These are phyloP conservation scores for Xylariaceae sp. DNA, from an alignment of 2,329 filamentous ascomycete species.

Conservation along the genomic window DNA sequence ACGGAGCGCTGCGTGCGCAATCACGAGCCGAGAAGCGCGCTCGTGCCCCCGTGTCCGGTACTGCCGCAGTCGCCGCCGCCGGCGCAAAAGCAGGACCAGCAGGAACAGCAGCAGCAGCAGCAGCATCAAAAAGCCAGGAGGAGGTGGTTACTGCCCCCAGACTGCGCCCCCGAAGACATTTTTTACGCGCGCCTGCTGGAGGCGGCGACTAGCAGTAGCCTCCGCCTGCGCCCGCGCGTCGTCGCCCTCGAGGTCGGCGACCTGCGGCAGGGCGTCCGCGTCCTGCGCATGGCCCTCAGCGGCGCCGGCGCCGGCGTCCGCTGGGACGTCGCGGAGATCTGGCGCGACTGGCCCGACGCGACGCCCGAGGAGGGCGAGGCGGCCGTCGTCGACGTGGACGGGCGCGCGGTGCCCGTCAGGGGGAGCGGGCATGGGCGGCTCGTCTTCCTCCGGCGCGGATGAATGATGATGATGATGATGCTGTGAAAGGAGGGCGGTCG, in stretches of 20 bases:
- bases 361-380: constrained; percentile 22
- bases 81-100: too few species aligned
- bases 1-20: constrained; percentile 69
- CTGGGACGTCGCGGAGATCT: constrained; percentile 51
- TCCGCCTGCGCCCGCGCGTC: constrained; percentile 43
- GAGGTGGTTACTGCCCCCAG: neutral
- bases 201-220: constrained; percentile 41
- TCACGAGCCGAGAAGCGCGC: constrained; percentile 72
- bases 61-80: constrained; percentile 6
- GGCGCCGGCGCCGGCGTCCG: constrained; percentile 17
- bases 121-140: too few species aligned
- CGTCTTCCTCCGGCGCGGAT: constrained; percentile 25
- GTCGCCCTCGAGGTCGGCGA: constrained; percentile 68
- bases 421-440: constrained; percentile 42
- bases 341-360: constrained; percentile 59
- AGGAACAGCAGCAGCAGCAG: too few species aligned
- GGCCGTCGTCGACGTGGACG: constrained; percentile 13
- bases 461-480: too few species aligned
- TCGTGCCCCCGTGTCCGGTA: too few species aligned
- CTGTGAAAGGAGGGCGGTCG: too few species aligned
- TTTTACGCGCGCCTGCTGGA: constrained; percentile 64
- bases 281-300: constrained; percentile 42
- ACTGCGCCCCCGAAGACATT: constrained; percentile 32
- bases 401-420: constrained; percentile 28
- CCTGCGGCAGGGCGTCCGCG: constrained; percentile 56